These are phyloP conservation scores for Lipomyces starkeyi DNA, from an alignment of 805 yeast species.

Conservation along the genomic window DNA sequence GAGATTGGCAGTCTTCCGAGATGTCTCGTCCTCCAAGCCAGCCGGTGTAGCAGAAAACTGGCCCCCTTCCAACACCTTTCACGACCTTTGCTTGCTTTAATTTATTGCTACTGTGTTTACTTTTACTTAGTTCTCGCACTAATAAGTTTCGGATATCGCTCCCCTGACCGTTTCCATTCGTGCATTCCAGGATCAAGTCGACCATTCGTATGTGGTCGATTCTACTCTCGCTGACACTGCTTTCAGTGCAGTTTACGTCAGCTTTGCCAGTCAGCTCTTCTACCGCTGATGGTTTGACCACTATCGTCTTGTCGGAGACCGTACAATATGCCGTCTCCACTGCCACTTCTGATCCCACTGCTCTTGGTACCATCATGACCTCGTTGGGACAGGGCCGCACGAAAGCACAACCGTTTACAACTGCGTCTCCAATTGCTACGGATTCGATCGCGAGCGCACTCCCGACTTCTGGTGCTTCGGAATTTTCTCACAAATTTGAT, in stretches of 20 bases:
- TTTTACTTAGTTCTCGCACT: too few relatives aligned
- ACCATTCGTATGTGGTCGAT: neutral
- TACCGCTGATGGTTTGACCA: neutral
- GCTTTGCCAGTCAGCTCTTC: neutral
- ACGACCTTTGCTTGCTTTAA: neutral
- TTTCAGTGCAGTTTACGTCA: neutral
- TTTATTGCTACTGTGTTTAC: neutral
- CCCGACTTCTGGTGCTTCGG: neutral
- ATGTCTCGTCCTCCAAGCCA: too few relatives aligned
- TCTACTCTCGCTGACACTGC: neutral
- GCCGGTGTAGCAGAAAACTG: too few relatives aligned
- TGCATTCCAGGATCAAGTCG: neutral
- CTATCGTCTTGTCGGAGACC: slow-evolving; percentile 15
- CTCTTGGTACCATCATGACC: neutral
- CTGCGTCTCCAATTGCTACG: slow-evolving; percentile 9
- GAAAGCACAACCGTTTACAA: neutral
- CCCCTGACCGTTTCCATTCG: too few relatives aligned
- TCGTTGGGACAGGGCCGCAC: neutral
- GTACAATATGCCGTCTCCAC: slow-evolving; percentile 16
- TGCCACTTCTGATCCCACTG: neutral
- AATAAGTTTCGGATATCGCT: too few relatives aligned
- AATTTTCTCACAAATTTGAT: neutral
- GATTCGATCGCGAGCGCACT: neutral
- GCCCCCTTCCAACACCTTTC: neutral
- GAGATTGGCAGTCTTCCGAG: neutral